Percentiles rank a stretch among this genome's conserved stretches.
phyloP scores from a whole-genome alignment of 148 eudicot genomes.

The Talinum fruticosum region DNA sequence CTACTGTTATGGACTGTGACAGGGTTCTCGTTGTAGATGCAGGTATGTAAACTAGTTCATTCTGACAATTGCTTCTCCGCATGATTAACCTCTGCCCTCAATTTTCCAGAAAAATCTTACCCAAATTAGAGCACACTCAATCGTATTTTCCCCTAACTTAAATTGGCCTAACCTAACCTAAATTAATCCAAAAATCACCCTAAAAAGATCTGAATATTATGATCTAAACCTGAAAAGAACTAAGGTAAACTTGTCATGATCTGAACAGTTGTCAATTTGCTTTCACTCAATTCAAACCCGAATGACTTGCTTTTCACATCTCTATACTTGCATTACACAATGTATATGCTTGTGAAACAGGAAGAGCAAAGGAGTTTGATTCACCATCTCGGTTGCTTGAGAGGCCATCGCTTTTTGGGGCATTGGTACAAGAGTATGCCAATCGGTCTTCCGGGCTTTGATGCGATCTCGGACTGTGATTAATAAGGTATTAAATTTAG shows the following conservation, averaged over 20 bases:
- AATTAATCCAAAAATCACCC: no score
- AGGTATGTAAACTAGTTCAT: conserved; percentile 31
- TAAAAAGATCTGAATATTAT: no score
- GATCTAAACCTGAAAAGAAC: no score
- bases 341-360: conserved; percentile 30
- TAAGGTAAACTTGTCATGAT: no score
- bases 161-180: no score
- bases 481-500: background rate
- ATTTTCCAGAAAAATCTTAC: no score
- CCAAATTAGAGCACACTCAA: no score
- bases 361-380: conserved; percentile 81
- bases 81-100: no score
- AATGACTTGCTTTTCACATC: background rate
- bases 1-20: conserved; percentile 98
- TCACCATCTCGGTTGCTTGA: conserved; percentile 67
- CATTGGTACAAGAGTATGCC: conserved; percentile 91
- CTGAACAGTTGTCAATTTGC: background rate
- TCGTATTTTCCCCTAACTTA: no score
- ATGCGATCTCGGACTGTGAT: background rate
- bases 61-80: no score
- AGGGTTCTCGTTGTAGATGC: conserved; percentile 86
- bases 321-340: background rate
- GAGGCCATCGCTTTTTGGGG: conserved; percentile 74
- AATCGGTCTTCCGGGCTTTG: conserved; percentile 59
- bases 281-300: background rate